phyloP scores from a whole-genome alignment of 1,139 yeast species.

The Yamadazyma diospyri region DNA sequence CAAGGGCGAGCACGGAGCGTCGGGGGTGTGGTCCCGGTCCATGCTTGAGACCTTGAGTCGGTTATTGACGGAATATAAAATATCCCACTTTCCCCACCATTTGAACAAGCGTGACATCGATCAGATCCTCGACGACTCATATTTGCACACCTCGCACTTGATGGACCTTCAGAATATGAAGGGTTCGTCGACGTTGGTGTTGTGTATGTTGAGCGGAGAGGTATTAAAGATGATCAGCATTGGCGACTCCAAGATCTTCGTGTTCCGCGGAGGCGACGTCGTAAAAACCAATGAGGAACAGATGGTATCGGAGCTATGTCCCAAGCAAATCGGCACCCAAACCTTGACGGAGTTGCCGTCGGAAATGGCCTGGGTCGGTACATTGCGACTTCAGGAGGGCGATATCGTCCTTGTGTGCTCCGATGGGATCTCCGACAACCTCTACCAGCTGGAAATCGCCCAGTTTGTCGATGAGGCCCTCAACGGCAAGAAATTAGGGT shows the following conservation, averaged over 20 bases:
- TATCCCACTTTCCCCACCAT: slow-evolving; percentile 41
- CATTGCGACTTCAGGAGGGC: slow-evolving; percentile 34
- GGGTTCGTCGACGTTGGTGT: slow-evolving; percentile 53
- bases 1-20: slow-evolving; percentile 37
- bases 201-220: slow-evolving; percentile 52
- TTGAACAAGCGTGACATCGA: slow-evolving; percentile 43
- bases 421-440: slow-evolving; percentile 55
- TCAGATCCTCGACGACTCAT: slow-evolving; percentile 49
- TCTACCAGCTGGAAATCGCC: slow-evolving; percentile 46
- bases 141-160: slow-evolving; percentile 47
- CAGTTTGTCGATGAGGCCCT: slow-evolving; percentile 33
- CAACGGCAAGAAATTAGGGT: slow-evolving; percentile 22
- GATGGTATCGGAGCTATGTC: slow-evolving; percentile 46
- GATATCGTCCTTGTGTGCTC: slow-evolving; percentile 49
- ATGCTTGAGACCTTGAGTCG: slow-evolving; percentile 53
- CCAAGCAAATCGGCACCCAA: slow-evolving; percentile 57
- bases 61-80: slow-evolving; percentile 44
- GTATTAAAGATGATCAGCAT: slow-evolving; percentile 47
- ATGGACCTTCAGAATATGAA: slow-evolving; percentile 49
- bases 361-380: slow-evolving; percentile 47
- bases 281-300: slow-evolving; percentile 47
- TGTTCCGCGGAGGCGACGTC: slow-evolving; percentile 47
- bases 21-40: slow-evolving; percentile 56
- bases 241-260: slow-evolving; percentile 52
- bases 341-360: slow-evolving; percentile 44